Conservation (phyloP, 2,329 filamentous ascomycete genomes). For the Rutstroemia sp. region DNA sequence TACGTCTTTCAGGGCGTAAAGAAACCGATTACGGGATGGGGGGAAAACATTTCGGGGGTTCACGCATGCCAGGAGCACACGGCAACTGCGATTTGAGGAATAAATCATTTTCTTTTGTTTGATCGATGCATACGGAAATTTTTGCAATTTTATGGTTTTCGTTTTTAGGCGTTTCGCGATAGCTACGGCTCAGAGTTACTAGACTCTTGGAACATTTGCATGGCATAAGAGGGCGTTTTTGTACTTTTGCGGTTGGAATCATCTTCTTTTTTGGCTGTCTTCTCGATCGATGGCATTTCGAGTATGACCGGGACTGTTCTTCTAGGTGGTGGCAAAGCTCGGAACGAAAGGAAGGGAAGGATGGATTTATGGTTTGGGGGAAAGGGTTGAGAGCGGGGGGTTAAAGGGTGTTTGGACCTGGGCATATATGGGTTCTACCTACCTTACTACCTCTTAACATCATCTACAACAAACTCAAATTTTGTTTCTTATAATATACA, state of each 20-base stretch:
- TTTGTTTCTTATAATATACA: too few relatives aligned
- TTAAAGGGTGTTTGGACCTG: too few relatives aligned
- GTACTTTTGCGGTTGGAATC: background rate
- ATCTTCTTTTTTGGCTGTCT: background rate
- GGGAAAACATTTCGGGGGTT: background rate
- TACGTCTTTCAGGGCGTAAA: constrained; percentile 7
- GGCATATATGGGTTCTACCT: too few relatives aligned
- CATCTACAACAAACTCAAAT: too few relatives aligned
- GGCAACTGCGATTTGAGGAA: constrained; percentile 1
- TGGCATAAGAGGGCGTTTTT: constrained; percentile 10
- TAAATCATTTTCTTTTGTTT: background rate
- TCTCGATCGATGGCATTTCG: background rate
- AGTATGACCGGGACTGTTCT: background rate
- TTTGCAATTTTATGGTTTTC: background rate
- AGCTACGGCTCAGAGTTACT: constrained; percentile 3
- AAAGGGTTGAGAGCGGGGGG: background rate
- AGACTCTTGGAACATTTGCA: constrained; percentile 5
- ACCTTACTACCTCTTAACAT: too few relatives aligned
- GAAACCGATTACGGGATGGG: background rate
- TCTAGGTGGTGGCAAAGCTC: background rate
- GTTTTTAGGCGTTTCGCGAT: constrained; percentile 6
- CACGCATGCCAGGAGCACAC: constrained; percentile 3
- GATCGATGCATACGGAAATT: background rate
- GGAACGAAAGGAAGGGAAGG: background rate
- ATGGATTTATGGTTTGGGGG: too few relatives aligned